Conservation (phyloP, 768 basidiomycete species). For the Rhodosporidiobolus odoratus region DNA sequence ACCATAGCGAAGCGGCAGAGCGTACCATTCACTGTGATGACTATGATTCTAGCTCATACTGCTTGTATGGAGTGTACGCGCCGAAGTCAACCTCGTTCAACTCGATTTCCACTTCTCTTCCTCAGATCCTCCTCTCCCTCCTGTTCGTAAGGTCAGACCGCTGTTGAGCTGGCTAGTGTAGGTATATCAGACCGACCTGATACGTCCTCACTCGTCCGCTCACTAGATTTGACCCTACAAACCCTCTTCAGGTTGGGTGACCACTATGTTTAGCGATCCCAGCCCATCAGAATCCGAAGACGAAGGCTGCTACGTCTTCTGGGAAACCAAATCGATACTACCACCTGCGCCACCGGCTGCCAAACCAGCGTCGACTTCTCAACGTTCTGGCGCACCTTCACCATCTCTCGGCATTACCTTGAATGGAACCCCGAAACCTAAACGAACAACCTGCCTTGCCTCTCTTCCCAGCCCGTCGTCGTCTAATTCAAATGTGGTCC, state of each 20-base stretch:
- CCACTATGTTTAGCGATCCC: constrained; percentile 5
- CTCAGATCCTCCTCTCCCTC: no score
- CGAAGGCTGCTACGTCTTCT: constrained; percentile 15
- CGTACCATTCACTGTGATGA: no score
- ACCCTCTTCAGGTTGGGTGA: neutral
- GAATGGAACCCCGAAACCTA: constrained; percentile 5
- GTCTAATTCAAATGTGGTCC: neutral
- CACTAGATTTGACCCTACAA: neutral
- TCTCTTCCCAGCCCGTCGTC: constrained; percentile 4
- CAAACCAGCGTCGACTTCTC: neutral
- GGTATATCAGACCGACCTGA: no score
- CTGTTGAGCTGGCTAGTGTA: no score
- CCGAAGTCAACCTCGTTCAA: no score
- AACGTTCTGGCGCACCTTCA: constrained; percentile 7
- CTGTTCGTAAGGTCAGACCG: no score
- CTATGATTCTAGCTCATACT: no score
- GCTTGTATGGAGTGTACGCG: no score
- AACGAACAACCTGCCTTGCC: constrained; percentile 7
- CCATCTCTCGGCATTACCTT: constrained; percentile 5
- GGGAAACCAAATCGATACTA: constrained; percentile 9
- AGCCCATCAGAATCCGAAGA: constrained; percentile 3
- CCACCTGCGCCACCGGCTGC: neutral
- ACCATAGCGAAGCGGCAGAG: no score
- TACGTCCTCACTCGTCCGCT: no score
- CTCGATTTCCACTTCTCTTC: no score